Conservation (phyloP, 2,329 filamentous ascomycete genomes). For the Myotisia sp. region DNA sequence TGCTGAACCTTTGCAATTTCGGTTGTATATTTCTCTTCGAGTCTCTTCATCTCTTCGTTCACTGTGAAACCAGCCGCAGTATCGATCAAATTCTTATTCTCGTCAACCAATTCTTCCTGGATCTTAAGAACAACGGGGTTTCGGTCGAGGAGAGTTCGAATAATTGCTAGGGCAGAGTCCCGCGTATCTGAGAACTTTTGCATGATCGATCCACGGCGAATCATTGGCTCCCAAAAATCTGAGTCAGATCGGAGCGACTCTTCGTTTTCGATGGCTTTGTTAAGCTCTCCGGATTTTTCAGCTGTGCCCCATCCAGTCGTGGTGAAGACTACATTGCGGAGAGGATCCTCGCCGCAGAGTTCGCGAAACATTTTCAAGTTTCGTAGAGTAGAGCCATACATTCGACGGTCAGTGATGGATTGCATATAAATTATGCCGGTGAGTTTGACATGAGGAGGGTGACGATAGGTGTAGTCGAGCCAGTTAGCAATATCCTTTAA, state of each 20-base stretch:
- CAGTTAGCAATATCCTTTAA: constrained; percentile 5
- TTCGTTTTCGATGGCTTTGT: constrained; percentile 3
- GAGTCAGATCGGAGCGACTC: not conserved
- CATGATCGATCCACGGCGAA: constrained; percentile 4
- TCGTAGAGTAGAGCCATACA: constrained; percentile 6
- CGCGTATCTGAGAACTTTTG: constrained; percentile 1
- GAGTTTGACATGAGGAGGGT: constrained; percentile 5
- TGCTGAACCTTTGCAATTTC: constrained; percentile 5
- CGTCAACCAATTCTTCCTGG: constrained; percentile 3
- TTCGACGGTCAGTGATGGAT: constrained; percentile 5
- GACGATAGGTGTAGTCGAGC: constrained; percentile 6
- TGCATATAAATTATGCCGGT: constrained; percentile 7
- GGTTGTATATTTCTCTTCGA: constrained; percentile 5
- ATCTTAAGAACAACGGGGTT: constrained; percentile 3
- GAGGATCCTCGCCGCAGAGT: constrained; percentile 5
- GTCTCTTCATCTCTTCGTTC: constrained; percentile 6
- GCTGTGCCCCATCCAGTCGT: constrained; percentile 6
- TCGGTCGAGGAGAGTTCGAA: constrained; percentile 1
- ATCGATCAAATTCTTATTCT: constrained; percentile 5
- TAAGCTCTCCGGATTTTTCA: constrained; percentile 4
- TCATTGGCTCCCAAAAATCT: constrained; percentile 6
- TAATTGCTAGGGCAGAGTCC: constrained; percentile 1
- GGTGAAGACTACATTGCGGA: constrained; percentile 4
- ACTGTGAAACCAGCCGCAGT: constrained; percentile 1
- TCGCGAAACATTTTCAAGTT: constrained; percentile 6